phyloP scores from a whole-genome alignment of 2,329 filamentous ascomycete genomes.

The Fusarium xylarioides region DNA sequence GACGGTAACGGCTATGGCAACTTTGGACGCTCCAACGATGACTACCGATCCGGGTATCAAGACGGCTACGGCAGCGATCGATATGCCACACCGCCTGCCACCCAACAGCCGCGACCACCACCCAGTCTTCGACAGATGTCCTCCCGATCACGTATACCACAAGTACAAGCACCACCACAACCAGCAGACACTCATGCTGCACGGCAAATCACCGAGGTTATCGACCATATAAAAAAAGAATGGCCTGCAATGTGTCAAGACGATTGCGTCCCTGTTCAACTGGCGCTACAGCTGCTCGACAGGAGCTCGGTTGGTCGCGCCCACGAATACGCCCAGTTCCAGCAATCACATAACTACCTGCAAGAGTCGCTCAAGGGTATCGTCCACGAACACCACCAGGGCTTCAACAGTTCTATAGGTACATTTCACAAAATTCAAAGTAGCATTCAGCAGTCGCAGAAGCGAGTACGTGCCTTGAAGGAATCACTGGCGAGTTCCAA shows the following conservation, averaged over 20 bases:
- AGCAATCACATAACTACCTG: conserved; percentile 84
- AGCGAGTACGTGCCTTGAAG: conserved; percentile 82
- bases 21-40: conserved; percentile 53
- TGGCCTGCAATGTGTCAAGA: conserved; percentile 93
- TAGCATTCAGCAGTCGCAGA: conserved; percentile 89
- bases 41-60: conserved; percentile 52
- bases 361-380: conserved; percentile 93
- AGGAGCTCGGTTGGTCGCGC: conserved; percentile 91
- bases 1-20: conserved; percentile 58
- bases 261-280: conserved; percentile 90
- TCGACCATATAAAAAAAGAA: conserved; percentile 85
- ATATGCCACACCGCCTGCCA: conserved; percentile 49
- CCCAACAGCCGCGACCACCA: conserved; percentile 43
- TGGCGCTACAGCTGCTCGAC: conserved; percentile 95
- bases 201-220: conserved; percentile 68
- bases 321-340: conserved; percentile 86
- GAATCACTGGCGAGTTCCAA: conserved; percentile 85
- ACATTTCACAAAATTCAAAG: conserved; percentile 99
- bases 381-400: conserved; percentile 98
- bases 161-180: conserved; percentile 8
- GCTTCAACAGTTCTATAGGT: conserved; percentile 98
- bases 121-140: conserved; percentile 47
- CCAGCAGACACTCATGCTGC: conserved; percentile 58
- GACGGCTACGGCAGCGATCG: conserved; percentile 57
- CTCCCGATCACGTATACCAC: conserved; percentile 49